Base-by-base conservation (phyloP, 2,329 filamentous ascomycete species). In the Ophiostoma populinum region DNA sequence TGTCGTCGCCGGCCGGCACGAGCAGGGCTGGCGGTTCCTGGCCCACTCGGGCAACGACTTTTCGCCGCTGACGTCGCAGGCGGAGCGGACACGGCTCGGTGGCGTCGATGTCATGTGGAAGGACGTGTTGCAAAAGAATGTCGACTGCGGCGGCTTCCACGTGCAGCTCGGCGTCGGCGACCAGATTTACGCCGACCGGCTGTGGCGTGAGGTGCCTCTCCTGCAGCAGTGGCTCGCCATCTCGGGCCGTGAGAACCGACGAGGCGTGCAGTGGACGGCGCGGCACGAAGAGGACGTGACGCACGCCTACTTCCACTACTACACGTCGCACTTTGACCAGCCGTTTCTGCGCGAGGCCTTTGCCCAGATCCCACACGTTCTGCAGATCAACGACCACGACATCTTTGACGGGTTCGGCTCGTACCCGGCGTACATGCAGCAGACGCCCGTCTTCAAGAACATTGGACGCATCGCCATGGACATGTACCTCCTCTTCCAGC, bases 341-440 rank as follows among this genome's bases (percentile, higher is more conserved):
- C 86, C 87, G 6, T 87, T 92, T 54, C 56, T 98, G 45, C 67
- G 90, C 40, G 90, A 98, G 55, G 86, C 87, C 0, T 98, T 93
- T 61, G 90, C 90, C 16, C 90, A 98, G 58, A 94, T 98, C 42
- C 90, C 90, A 26, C 86, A 94, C 50, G 63, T 98, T 35, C 66
- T 92, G 47, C 83, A 92, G 51, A 75, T 98, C 35, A 86, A 98
- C 50, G 90, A 95, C 49, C 90, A 95, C 54, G 90, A 98, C 47
- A 94, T 98, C 83, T 98, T 98, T 47, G 90, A 98, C 50, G 90
- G 90, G 18, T 98, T 90, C 47, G 90, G 90, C 20, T 93, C 85
- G 2, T 98, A 95, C 49, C 90, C 90, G 0, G 85, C 93, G 42
- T 92, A 95, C 52, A 95, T 98, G 87, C 90, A 98, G 51, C 81